Conservation (phyloP, 345 rosid species). For the Erysimum cheiranthoides region DNA sequence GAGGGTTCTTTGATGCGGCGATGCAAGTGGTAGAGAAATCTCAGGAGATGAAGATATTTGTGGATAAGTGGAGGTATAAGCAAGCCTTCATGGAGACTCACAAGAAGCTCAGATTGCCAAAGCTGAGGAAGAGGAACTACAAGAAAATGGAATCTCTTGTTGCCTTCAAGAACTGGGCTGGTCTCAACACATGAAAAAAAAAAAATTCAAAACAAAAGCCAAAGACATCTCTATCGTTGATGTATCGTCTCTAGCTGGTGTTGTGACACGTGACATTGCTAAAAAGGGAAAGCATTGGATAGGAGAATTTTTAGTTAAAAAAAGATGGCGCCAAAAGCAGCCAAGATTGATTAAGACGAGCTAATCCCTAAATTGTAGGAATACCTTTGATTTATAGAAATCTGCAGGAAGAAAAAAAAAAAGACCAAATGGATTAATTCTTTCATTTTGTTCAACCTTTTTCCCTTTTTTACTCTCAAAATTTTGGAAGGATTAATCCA, state of each 20-base stretch:
- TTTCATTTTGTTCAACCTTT: constrained; percentile 30
- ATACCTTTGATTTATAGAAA: constrained; percentile 45
- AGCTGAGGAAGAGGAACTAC: constrained; percentile 80
- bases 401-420: neutral
- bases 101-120: constrained; percentile 87
- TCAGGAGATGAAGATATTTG: constrained; percentile 87
- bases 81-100: constrained; percentile 98
- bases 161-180: constrained; percentile 98
- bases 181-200: constrained; percentile 69
- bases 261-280: constrained; percentile 40
- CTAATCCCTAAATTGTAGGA: constrained; percentile 48
- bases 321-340: constrained; percentile 52
- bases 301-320: constrained; percentile 33
- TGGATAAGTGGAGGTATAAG: constrained; percentile 97
- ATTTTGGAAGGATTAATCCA: constrained; percentile 5
- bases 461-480: constrained; percentile 1
- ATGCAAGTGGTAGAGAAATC: constrained; percentile 96
- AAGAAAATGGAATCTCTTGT: constrained; percentile 92
- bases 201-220: constrained; percentile 7
- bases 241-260: constrained; percentile 21
- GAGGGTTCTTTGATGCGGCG: constrained; percentile 94
- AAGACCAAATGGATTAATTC: constrained; percentile 23
- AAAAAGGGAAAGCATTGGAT: constrained; percentile 20
- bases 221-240: constrained; percentile 6
- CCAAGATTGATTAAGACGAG: constrained; percentile 44